Percentiles rank a stretch among this genome's conserved stretches.
These are phyloP conservation scores for Alternaria viburni DNA, from an alignment of 2,329 filamentous ascomycete species.

Conservation along the genomic window DNA sequence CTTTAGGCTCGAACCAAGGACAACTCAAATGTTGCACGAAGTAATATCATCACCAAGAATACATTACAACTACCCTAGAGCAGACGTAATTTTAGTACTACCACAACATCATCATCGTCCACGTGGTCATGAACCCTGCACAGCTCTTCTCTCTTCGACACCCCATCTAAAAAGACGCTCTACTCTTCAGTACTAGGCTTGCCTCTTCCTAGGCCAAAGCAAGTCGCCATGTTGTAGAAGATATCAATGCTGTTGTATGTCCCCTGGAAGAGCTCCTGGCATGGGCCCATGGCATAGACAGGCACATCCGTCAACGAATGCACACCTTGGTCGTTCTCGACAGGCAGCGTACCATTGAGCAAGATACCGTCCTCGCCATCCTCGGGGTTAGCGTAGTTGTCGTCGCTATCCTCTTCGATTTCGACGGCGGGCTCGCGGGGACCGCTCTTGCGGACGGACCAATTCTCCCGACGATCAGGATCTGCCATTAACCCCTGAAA, in stretches of 20 bases:
- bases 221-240: conserved; percentile 76
- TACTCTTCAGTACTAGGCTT: neutral
- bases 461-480: conserved; percentile 80
- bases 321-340: conserved; percentile 64
- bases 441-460: conserved; percentile 70
- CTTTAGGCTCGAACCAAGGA: neutral
- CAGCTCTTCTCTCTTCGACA: neutral
- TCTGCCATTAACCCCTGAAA: conserved; percentile 53
- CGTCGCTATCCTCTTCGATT: conserved; percentile 55
- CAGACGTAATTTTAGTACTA: neutral
- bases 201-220: conserved; percentile 58
- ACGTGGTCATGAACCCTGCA: neutral
- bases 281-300: conserved; percentile 79
- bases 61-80: conserved; percentile 4
- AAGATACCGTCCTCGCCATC: conserved; percentile 72
- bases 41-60: conserved; percentile 1
- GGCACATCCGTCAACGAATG: conserved; percentile 50
- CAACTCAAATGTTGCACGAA: neutral
- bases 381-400: conserved; percentile 71
- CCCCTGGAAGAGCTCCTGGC: conserved; percentile 76
- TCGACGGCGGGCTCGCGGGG: conserved; percentile 68
- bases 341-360: conserved; percentile 76
- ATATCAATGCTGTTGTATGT: conserved; percentile 74
- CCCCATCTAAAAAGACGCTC: neutral
- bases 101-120: neutral